A percentile compares a stretch with the other conserved stretches of the same genome.
phyloP scores from a whole-genome alignment of 441 rosid genomes.

The Pelargonium exstipulatum region DNA sequence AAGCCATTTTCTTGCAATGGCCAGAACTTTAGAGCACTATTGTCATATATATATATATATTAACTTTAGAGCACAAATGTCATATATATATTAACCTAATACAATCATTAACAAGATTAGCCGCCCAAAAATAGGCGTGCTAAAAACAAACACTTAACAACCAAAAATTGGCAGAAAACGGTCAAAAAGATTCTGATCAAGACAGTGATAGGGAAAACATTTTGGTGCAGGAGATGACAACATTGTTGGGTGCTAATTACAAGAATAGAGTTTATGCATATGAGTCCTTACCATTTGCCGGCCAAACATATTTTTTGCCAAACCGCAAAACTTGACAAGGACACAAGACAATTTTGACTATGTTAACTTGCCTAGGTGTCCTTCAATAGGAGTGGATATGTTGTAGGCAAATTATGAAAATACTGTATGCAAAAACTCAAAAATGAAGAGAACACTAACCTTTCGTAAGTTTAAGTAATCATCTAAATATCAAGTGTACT shows the following conservation, averaged over 20 bases:
- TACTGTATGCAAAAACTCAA: no score
- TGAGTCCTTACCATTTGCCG: background rate
- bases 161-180: slow-evolving; percentile 9
- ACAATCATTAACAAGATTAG: background rate
- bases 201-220: slow-evolving; percentile 4
- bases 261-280: background rate
- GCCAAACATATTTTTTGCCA: background rate
- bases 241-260: background rate
- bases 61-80: slow-evolving; percentile 2
- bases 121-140: background rate
- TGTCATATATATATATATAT: slow-evolving; percentile 4
- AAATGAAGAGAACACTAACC: no score
- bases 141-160: slow-evolving; percentile 1
- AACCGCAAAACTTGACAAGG: background rate
- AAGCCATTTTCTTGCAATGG: slow-evolving; percentile 39
- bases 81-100: background rate
- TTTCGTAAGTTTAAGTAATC: no score
- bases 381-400: no score
- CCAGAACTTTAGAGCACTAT: slow-evolving; percentile 11
- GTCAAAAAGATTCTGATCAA: slow-evolving; percentile 14
- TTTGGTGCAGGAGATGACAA: background rate
- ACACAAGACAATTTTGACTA: background rate
- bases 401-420: no score
- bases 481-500: no score
- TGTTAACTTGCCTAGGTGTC: no score